Base-by-base conservation (phyloP, 2,329 filamentous ascomycete genomes). In the Apiospora arundinis region DNA sequence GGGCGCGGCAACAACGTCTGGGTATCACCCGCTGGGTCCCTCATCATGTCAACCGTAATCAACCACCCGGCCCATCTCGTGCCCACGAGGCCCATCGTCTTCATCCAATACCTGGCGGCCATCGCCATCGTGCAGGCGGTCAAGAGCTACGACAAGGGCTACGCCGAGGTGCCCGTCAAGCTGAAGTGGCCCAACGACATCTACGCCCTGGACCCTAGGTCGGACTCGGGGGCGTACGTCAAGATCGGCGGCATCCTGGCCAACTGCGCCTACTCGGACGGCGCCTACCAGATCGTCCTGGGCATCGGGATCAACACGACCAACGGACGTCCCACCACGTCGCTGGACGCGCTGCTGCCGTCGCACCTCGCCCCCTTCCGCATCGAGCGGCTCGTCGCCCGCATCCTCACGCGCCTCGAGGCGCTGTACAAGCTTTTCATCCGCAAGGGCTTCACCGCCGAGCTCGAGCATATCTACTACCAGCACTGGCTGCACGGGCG, bases 151-250 rank as follows among this genome's bases (percentile, higher is more conserved):
- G 94, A 92, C 67, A 82, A 82, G 2, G 93, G 92, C 9, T 98
- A 97, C 81, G 86, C 89, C 7, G 85, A 90, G 0, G 81, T 98
- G 5, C 93, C 93, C 0, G 87, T 99, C 52, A 95, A 93, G 79
- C 83, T 99, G 44, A 99, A 99, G 81, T 99, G 96, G 96, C 96
- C 96, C 14, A 99, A 99, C 77, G 96, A 99, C 79, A 93, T 99
- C 70, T 95, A 94, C 78, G 92, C 92, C 0, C 85, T 89, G 28
- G 92, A 94, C 77, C 93, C 88, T 7, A 84, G 81, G 23, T n/a
- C 52, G 69, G 86, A 85, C 66, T 81, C 83, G 1, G 76, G 80
- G 3, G 77, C 83, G n/a, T 96, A 96, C 76, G 91, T 95, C 75
- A 99, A 99, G 79, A 95, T 99, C 70, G 94, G 94, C 69, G 96